phyloP scores from a whole-genome alignment of 2,329 filamentous ascomycete species.

The Penicillium decumbens region DNA sequence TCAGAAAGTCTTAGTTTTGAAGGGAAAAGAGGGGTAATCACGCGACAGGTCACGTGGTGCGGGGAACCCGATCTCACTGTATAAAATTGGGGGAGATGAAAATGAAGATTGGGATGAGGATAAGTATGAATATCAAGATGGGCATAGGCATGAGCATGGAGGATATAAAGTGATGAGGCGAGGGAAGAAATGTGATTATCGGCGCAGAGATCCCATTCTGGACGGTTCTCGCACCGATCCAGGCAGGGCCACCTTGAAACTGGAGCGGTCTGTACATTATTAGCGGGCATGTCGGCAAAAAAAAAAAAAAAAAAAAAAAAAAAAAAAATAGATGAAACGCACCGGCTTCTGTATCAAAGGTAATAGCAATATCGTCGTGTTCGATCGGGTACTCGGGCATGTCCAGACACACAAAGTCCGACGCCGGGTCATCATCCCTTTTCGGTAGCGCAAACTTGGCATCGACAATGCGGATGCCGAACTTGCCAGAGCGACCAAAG shows the following conservation, averaged over 20 bases:
- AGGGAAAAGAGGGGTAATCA: slow-evolving; percentile 12
- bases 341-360: slow-evolving; percentile 77
- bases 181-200: slow-evolving; percentile 23
- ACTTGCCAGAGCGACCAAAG: slow-evolving; percentile 60
- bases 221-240: slow-evolving; percentile 38
- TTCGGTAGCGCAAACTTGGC: slow-evolving; percentile 83
- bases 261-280: slow-evolving; percentile 31
- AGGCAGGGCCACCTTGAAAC: slow-evolving; percentile 37
- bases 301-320: slow-evolving; percentile 13
- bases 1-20: not conserved
- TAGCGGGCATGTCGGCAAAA: slow-evolving; percentile 1
- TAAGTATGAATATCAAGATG: not conserved
- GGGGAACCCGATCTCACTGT: slow-evolving; percentile 6
- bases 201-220: slow-evolving; percentile 40
- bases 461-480: slow-evolving; percentile 73
- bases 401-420: slow-evolving; percentile 77
- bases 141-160: not conserved
- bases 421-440: slow-evolving; percentile 49
- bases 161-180: not conserved
- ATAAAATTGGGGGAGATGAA: not conserved
- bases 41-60: slow-evolving; percentile 19
- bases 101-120: not conserved
- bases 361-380: slow-evolving; percentile 83
- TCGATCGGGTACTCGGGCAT: slow-evolving; percentile 84
- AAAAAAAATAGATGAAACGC: slow-evolving; percentile 38